Evolutionary conservation across 1,139 yeast genomes (phyloP), one percentile per base, ranked within the genome.

Genomic region (Saccharomyces hybrid): DNA sequence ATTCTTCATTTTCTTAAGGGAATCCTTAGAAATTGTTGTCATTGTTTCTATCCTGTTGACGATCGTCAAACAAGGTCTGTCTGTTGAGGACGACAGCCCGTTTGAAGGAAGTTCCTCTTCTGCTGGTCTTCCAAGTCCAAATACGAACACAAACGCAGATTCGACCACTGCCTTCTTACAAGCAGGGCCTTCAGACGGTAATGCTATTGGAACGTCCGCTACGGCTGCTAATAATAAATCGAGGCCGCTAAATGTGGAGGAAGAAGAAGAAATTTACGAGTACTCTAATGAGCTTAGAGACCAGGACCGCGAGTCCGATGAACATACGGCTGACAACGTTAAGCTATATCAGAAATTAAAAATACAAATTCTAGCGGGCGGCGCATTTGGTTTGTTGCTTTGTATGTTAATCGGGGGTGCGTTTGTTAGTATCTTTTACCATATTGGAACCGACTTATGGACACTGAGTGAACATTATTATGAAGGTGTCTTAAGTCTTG

Each of bases 11-110:
- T 89, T 89, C 56, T 81, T 91, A 64, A 82, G 98, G 73, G 98
- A 91, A 73, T 77, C 96, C 1, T 76, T 91, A 59, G 98, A 91
- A 75, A 96, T 96, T 51, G 80, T 90, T 50, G 82, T 91, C 57
- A 90, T 91, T 59, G 86, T 91, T 55, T 88, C 98, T 2, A 96
- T 91, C 51, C 78, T 91, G 57, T 78, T 91, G 57, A 93, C 97
- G 25, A 91, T 91, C 72, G 81, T 91, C 57, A 89, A 88, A 69
- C 96, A 90, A 74, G 73, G 74, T 8, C 57, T 74, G 42, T 62
- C 71, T 5, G 54, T 68, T 48, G 66, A 64, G 46, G 62, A 66
- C 11, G 62, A 57, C 25, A 53, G 32, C 2, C 14, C 29, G 16
- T 42, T 51, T 31, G 23, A 34, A n/a, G 50, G 25, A 38, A 16